These are phyloP conservation scores for Cyclotella distinguenda DNA, from an alignment of 108 stramenopile species.

Conservation along the genomic window DNA sequence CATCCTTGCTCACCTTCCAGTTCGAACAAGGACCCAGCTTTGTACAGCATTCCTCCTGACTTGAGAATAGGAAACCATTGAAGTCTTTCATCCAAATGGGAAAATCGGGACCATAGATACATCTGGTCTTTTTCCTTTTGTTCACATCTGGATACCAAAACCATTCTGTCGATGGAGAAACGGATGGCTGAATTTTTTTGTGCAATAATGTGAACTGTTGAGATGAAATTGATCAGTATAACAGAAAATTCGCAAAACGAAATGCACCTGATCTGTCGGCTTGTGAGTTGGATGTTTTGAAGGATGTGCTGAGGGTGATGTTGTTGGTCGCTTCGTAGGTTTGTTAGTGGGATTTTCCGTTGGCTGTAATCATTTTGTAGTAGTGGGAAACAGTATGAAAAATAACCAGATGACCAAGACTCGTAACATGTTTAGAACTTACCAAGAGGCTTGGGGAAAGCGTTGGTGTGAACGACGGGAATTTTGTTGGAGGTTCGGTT, in stretches of 20 bases:
- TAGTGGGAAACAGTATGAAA: no score
- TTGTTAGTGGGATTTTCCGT: neutral
- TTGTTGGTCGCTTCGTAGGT: neutral
- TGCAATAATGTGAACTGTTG: no score
- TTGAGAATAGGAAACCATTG: constrained; percentile 1
- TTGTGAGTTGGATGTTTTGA: neutral
- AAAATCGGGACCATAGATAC: neutral
- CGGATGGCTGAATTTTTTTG: no score
- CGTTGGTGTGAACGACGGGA: constrained; percentile 1
- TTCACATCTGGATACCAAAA: constrained; percentile 4
- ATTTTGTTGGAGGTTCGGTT: neutral
- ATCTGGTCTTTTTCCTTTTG: neutral
- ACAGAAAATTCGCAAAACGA: no score
- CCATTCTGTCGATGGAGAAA: neutral
- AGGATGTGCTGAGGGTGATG: neutral
- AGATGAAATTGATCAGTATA: no score
- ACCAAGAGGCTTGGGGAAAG: neutral
- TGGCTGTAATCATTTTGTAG: neutral
- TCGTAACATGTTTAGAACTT: neutral
- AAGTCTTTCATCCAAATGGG: constrained; percentile 4
- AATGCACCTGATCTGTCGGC: neutral
- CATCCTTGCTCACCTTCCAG: neutral
- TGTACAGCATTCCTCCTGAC: neutral
- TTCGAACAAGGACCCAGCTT: neutral
- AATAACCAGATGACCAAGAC: no score